These are phyloP conservation scores for Scheffersomyces coipomensis DNA, from an alignment of 805 yeast genomes.

Conservation along the genomic window DNA sequence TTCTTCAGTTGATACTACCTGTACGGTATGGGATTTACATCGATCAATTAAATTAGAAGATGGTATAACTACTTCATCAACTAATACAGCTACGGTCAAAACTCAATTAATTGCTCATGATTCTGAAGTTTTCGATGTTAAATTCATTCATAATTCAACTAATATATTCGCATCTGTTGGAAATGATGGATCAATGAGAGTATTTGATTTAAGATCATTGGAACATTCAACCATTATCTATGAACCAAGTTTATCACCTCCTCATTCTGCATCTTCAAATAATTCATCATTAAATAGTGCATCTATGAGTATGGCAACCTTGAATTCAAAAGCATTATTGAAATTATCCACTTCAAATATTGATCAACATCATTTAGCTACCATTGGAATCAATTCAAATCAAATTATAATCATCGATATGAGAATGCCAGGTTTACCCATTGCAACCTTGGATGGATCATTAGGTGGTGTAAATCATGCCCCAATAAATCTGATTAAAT, in stretches of 20 bases:
- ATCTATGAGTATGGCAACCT: not conserved
- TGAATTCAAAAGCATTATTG: slow-evolving; percentile 57
- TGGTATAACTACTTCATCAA: not conserved
- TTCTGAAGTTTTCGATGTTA: slow-evolving; percentile 89
- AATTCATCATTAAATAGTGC: not conserved
- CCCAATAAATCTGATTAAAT: slow-evolving; percentile 68
- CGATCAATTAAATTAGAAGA: slow-evolving; percentile 18
- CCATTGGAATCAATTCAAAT: slow-evolving; percentile 70
- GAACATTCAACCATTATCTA: slow-evolving; percentile 95
- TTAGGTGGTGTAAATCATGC: slow-evolving; percentile 50
- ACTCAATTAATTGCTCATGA: slow-evolving; percentile 97
- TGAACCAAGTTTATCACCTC: slow-evolving; percentile 57
- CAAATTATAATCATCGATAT: slow-evolving; percentile 73
- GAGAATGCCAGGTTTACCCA: slow-evolving; percentile 84
- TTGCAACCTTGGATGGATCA: slow-evolving; percentile 60
- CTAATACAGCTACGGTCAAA: slow-evolving; percentile 63
- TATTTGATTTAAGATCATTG: slow-evolving; percentile 82
- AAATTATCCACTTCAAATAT: slow-evolving; percentile 74
- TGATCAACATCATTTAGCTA: slow-evolving; percentile 82
- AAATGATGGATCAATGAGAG: slow-evolving; percentile 90
- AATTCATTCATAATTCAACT: slow-evolving; percentile 71
- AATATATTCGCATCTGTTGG: slow-evolving; percentile 89
- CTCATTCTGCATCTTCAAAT: slow-evolving; percentile 5
- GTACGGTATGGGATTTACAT: slow-evolving; percentile 89
- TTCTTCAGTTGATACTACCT: slow-evolving; percentile 91